Percentiles rank a stretch among this genome's conserved stretches.
phyloP scores from a whole-genome alignment of 345 rosid species.

The Eucalyptus cloeziana region DNA sequence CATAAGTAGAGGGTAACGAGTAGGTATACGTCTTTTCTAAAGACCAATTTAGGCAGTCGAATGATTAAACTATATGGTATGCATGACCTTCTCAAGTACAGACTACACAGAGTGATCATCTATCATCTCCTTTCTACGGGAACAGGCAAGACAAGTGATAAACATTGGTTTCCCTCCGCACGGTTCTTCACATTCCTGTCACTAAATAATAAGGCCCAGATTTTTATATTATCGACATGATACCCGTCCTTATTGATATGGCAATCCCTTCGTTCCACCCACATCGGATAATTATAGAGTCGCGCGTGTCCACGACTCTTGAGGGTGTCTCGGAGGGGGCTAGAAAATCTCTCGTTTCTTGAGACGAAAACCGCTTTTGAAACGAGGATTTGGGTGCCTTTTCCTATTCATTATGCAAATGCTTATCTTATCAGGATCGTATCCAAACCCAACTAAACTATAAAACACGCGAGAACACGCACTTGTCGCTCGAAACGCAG shows the following conservation, averaged over 20 bases:
- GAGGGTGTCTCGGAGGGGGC: background rate
- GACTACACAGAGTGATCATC: background rate
- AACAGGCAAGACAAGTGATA: background rate
- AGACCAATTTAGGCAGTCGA: background rate
- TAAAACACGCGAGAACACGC: background rate
- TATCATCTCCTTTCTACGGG: background rate
- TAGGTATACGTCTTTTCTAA: background rate
- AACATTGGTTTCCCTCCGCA: background rate
- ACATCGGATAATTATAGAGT: background rate
- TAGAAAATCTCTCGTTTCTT: background rate
- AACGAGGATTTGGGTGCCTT: background rate
- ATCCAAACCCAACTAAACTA: background rate
- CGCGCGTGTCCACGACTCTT: background rate
- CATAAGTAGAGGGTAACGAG: background rate
- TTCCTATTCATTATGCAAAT: background rate
- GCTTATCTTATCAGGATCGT: background rate
- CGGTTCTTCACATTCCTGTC: background rate
- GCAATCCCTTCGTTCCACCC: background rate
- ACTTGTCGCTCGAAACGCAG: background rate
- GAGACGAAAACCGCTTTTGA: background rate
- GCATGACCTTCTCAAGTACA: background rate
- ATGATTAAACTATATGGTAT: background rate
- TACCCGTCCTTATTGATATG: background rate
- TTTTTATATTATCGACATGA: background rate
- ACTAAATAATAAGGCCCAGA: background rate